phyloP scores from a whole-genome alignment of 208 protist species.

The Trypanosoma conorhini region DNA sequence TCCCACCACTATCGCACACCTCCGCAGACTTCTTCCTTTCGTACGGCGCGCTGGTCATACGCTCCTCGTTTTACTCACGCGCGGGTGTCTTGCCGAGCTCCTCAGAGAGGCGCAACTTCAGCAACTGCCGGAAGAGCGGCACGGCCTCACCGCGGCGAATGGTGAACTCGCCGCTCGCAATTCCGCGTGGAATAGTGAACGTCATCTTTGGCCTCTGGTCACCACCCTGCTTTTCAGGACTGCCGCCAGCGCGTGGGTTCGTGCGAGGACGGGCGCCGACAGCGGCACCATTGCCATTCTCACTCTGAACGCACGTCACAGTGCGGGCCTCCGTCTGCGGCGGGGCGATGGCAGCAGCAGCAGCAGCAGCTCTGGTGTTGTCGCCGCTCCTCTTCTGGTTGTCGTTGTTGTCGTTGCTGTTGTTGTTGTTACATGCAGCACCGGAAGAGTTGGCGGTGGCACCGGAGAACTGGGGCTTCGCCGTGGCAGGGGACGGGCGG shows the following conservation, averaged over 20 bases:
- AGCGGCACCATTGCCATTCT: not conserved
- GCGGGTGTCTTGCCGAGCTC: constrained; percentile 5
- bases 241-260: not conserved
- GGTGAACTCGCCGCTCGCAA: constrained; percentile 15
- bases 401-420: not conserved
- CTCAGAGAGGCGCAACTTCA: constrained; percentile 17
- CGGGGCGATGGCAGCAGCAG: not conserved
- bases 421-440: not conserved
- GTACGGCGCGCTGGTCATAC: not conserved
- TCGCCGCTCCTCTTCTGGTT: not conserved
- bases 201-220: not conserved
- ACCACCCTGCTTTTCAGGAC: too few relatives aligned
- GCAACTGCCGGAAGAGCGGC: constrained; percentile 16
- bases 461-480: not conserved
- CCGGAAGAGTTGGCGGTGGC: not conserved
- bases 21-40: not conserved
- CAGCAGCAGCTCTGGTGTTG: not conserved
- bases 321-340: not conserved
- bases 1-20: not conserved
- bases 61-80: not conserved
- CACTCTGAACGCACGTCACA: not conserved
- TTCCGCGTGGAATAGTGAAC: constrained; percentile 3
- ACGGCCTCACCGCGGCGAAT: constrained; percentile 19
- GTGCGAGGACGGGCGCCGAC: not conserved
- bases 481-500: not conserved